phyloP scores from a whole-genome alignment of 805 yeast genomes.

The Wickerhamiella musiphila region DNA sequence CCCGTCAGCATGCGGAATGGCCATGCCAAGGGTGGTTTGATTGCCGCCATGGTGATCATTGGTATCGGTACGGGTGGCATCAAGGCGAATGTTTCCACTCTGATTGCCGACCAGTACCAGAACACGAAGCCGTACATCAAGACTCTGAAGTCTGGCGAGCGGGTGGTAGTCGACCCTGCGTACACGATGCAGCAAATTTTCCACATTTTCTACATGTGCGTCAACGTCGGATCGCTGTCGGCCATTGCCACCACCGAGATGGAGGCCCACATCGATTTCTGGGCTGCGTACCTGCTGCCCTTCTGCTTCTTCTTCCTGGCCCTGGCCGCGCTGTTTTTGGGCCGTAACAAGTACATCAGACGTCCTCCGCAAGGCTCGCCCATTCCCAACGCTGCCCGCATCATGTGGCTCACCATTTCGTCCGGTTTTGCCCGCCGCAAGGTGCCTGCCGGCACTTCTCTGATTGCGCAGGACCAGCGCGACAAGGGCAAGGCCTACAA shows the following conservation, averaged over 20 bases:
- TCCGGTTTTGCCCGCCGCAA: constrained; percentile 28
- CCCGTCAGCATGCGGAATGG: constrained; percentile 35
- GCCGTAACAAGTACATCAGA: constrained; percentile 38
- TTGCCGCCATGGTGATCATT: constrained; percentile 37
- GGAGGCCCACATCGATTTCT: constrained; percentile 41
- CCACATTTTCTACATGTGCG: constrained; percentile 59
- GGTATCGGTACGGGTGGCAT: constrained; percentile 74
- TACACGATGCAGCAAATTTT: constrained; percentile 57
- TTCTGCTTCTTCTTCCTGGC: constrained; percentile 51
- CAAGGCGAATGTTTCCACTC: constrained; percentile 56
- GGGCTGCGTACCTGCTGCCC: constrained; percentile 58
- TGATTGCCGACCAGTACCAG: constrained; percentile 60
- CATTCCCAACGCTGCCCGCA: constrained; percentile 34
- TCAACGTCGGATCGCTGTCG: constrained; percentile 58
- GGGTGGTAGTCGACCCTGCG: constrained; percentile 52
- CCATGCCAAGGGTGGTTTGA: constrained; percentile 37
- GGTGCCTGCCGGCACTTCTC: constrained; percentile 3
- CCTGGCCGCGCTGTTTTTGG: constrained; percentile 32
- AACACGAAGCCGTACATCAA: constrained; percentile 41
- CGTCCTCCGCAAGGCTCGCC: constrained; percentile 47
- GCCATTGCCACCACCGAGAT: constrained; percentile 62
- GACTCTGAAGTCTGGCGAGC: constrained; percentile 42
- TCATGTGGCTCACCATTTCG: constrained; percentile 27
- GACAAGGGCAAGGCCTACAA: constrained; percentile 5
- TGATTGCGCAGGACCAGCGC: constrained; percentile 1